Base-by-base conservation (phyloP, 2,329 filamentous ascomycete genomes). In the Fusarium chlamydosporum region DNA sequence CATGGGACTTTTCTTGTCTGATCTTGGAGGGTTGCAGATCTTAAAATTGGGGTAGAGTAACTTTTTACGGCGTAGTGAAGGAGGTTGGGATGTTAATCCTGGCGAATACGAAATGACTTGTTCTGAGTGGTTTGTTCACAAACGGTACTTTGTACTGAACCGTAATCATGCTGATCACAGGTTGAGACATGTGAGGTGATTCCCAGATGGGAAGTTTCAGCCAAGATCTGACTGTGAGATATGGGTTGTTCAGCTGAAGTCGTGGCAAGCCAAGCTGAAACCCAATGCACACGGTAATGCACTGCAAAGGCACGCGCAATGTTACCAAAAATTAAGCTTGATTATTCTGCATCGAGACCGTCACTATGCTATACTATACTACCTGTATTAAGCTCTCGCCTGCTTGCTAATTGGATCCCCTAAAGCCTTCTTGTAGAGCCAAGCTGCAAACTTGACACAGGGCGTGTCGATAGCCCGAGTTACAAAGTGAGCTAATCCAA, bases 401-500 rank as follows among this genome's bases (percentile, higher is more conserved):
- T 74, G 58, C 35, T 71, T 70, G 43, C 33, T 41, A 16, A 34
- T 50, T 53, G 65, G 55, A 13, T 57, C 53, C 11, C 67, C 71
- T 38, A 83, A 62, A 4, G 82, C 81, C 71, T 77, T 82, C 61
- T 77, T 81, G 76, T 91, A 90, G 18, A 89, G 61, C 86, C 86
- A 87, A 31, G 82, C 80, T 12, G 86, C 78, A 70, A 89, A 83
- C 46, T 78, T 83, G 16, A 91, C 86, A 47, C 85, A 85, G 2
- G 88, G 88, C 66, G 89, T 85, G 66, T 91, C 89, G 16, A 91
- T 78, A 18, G 81, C 70, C 45, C 80, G 82, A 2, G 87, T 90
- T 3, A 83, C 82, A 8, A 89, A 58, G 54, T 89, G 87, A 4
- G 88, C 86, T 23, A 85, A 60, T 80, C 84, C 88, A 4, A 90